Evolutionary conservation across 2,329 filamentous ascomycete species (phyloP).

Genomic region (Gliomastix tumulicola): DNA sequence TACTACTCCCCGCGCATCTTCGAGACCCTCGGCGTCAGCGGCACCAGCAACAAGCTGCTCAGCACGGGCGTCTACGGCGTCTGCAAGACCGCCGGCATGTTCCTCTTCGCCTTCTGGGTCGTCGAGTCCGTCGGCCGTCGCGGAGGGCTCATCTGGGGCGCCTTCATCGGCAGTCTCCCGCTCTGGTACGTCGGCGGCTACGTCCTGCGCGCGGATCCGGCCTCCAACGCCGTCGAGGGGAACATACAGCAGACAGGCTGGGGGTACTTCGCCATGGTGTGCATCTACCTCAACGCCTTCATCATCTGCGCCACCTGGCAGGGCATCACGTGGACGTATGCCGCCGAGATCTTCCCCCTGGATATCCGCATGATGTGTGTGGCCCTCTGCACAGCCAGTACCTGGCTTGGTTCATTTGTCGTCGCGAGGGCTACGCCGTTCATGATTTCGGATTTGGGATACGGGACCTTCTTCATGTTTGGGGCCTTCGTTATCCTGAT

Average conservation of each 20-base stretch:
- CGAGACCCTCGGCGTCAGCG: constrained; percentile 24
- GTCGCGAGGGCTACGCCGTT: constrained; percentile 30
- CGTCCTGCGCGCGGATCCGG: constrained; percentile 22
- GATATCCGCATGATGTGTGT: constrained; percentile 27
- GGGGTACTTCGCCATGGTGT: constrained; percentile 36
- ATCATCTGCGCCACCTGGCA: constrained; percentile 33
- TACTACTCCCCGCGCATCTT: constrained; percentile 31
- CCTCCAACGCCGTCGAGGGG: constrained; percentile 32
- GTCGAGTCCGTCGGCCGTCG: constrained; percentile 40
- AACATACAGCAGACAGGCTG: constrained; percentile 31
- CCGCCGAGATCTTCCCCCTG: constrained; percentile 37
- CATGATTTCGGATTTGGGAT: constrained; percentile 32
- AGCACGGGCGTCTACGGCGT: constrained; percentile 33
- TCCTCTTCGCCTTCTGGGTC: constrained; percentile 33
- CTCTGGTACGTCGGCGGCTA: constrained; percentile 32
- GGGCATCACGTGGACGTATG: constrained; percentile 35
- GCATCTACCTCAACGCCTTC: constrained; percentile 33
- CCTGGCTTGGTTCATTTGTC: constrained; percentile 31
- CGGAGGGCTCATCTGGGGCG: constrained; percentile 34
- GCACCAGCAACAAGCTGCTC: constrained; percentile 23
- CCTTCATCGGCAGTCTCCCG: constrained; percentile 25
- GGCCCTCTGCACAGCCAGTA: constrained; percentile 23
- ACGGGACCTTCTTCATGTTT: constrained; percentile 48
- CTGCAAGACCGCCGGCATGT: constrained; percentile 25
- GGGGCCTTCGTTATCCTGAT: constrained; percentile 34